Evolutionary conservation across 768 basidiomycete species (phyloP), one percentile per base, ranked within the genome.

Genomic region (Rhizopogon vinicolor): DNA sequence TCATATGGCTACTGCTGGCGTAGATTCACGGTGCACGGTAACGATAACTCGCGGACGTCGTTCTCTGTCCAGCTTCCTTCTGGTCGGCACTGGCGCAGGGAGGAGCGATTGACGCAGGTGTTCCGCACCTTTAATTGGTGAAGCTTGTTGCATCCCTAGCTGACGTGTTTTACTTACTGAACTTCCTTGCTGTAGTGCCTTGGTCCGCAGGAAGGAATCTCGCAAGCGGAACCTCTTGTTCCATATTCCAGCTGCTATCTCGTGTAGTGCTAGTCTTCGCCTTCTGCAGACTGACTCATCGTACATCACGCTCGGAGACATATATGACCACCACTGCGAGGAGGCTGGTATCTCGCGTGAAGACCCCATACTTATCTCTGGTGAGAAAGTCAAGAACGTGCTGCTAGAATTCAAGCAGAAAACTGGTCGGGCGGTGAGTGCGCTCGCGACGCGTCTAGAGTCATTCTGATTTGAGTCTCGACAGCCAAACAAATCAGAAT

Each of bases 41-140:
- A 83, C 60, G 95, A 98, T 67, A 91, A 92, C 59, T 88, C 91
- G n/a, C 82, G 74, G 49, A 91, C 90, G 33, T 85, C 91, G 1
- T 99, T 98, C 70, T 84, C 87, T 33, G 91, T 96, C 5, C 97
- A 99, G 67, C 76, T 91, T 48, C 94, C 95, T 9, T 85, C 89
- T 35, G 84, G 85, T 51, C 80, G 93, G 18, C 89, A 91, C 61
- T 87, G 86, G 62, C 86, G 97, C 25, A 82, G 97, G 33, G 96
- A 99, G 73, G 96, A 99, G 64, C 79, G 91, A 49, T 84, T 96
- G 43, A 88, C 89, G 70, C 93, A 98, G 63, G 73, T 97, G 18
- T 89, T 96, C 74, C 84, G 97, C n/a, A 91, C 89, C 53, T 91
- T 98, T 72, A 98, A 97, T 65, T 84, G 86, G 94, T 95, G 58